A percentile compares a stretch with the other conserved stretches of the same genome.
These are phyloP conservation scores for Protea cynaroides DNA, from an alignment of 164 flowering plant species.

Conservation along the genomic window DNA sequence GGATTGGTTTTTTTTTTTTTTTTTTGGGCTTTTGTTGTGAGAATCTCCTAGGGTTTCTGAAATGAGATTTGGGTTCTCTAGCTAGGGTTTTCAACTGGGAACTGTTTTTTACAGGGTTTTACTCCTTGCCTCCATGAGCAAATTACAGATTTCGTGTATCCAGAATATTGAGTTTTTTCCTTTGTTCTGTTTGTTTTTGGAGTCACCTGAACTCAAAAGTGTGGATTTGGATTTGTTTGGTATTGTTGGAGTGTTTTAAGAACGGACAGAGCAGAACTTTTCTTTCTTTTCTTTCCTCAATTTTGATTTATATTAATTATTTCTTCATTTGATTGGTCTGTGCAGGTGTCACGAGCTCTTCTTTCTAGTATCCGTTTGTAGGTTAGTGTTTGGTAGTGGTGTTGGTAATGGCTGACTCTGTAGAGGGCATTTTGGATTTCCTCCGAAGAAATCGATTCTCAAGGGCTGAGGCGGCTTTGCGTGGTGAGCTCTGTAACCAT, in stretches of 20 bases:
- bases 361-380: conserved; percentile 6
- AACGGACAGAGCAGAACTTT: neutral
- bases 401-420: conserved; percentile 46
- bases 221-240: neutral
- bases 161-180: neutral
- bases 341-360: conserved; percentile 9
- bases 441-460: conserved; percentile 55
- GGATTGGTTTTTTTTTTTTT: too few relatives aligned
- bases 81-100: neutral
- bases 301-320: neutral
- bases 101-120: neutral
- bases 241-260: neutral
- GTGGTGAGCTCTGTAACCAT: conserved; percentile 56
- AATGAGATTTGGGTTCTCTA: neutral
- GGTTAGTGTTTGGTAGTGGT: neutral
- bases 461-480: conserved; percentile 82
- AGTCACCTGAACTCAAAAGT: neutral
- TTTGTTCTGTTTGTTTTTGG: neutral
- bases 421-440: conserved; percentile 69
- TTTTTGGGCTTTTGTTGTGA: too few relatives aligned
- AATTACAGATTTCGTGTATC: neutral
- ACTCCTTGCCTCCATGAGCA: neutral
- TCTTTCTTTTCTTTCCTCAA: neutral
- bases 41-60: neutral
- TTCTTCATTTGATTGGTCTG: neutral